Evolutionary conservation across 768 basidiomycete genomes (phyloP).

Genomic region (Serendipita sp.): DNA sequence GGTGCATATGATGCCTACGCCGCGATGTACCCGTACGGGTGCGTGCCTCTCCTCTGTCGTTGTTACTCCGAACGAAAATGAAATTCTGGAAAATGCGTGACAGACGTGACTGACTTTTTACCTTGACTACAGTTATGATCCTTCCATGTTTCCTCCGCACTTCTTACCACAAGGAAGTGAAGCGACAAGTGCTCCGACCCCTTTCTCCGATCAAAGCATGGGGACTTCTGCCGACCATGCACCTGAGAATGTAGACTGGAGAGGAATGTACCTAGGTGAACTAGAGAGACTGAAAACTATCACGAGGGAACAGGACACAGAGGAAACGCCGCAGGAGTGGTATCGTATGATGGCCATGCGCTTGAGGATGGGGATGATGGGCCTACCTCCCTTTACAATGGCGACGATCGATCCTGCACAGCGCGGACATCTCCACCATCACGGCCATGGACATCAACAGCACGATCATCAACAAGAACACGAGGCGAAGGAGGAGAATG

Average conservation of each 20-base stretch:
- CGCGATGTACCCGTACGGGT: constrained; percentile 6
- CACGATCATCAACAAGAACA: background rate
- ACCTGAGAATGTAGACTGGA: constrained; percentile 30
- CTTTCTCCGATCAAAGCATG: background rate
- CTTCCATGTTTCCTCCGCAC: background rate
- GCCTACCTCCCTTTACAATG: constrained; percentile 1
- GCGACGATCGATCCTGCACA: no score
- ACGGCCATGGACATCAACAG: background rate
- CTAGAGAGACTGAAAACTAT: constrained; percentile 55
- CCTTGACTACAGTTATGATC: background rate
- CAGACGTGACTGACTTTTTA: background rate
- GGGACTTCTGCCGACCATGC: background rate
- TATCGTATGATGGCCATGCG: constrained; percentile 71
- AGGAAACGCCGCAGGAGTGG: constrained; percentile 68
- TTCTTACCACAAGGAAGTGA: background rate
- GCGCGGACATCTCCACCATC: background rate
- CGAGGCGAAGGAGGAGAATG: background rate
- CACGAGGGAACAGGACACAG: constrained; percentile 70
- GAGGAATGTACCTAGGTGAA: constrained; percentile 64
- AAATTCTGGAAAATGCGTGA: background rate
- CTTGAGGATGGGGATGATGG: constrained; percentile 49
- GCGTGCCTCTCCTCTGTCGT: background rate
- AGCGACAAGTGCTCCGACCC: background rate
- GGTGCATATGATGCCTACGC: background rate
- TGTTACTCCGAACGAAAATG: background rate